Base-by-base conservation (phyloP, 1,284 basidiomycete genomes). In the Volvariella surrecta region DNA sequence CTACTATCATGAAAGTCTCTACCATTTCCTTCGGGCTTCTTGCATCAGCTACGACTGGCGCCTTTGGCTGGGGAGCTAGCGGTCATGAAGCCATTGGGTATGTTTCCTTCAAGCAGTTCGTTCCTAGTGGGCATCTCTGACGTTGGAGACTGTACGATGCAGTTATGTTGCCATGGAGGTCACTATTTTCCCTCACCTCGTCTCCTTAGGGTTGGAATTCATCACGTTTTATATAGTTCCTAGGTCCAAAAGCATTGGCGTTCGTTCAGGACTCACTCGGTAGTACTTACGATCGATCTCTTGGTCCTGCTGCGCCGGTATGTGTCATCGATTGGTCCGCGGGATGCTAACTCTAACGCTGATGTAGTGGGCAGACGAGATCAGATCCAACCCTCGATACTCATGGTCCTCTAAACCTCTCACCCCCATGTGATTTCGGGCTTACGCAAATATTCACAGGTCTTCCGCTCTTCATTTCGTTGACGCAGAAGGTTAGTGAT, bases 231-330 rank as follows among this genome's bases (percentile, higher is more conserved):
- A 17, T 17, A 4, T 41, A 73, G 70, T 74, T 74, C 51, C 58
- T 74, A 20, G 59, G 60, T 17, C 61, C 69, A 1, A 68, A 68
- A 13, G 63, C 71, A 1, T 58, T 71, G 3, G 56, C 63, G 1
- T 71, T 70, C 45, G 72, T 74, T 2, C 55, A 71, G 41, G 56
- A 59, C 1, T 66, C 67, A 3, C 58, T 74, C n/a, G 65, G 66
- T 1, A 54, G 66, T 0, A 63, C 56, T 0, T 71, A 67, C 49
- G 58, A 60, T 28, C 45, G 63, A 38, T 68, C 70, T 4, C 62
- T 74, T 9, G 71, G 71, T 2, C 61, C 63, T 42, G 70, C 69
- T 13, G 67, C 70, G 4, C 61, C 67, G 16, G 71, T 73, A 44
- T 51, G 59, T 45, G 1, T 37, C 19, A 4, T 15, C 32, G 18